Evolutionary conservation across 176 grass and related monocot genomes (phyloP).

Genomic region (Pharus latifolius): DNA sequence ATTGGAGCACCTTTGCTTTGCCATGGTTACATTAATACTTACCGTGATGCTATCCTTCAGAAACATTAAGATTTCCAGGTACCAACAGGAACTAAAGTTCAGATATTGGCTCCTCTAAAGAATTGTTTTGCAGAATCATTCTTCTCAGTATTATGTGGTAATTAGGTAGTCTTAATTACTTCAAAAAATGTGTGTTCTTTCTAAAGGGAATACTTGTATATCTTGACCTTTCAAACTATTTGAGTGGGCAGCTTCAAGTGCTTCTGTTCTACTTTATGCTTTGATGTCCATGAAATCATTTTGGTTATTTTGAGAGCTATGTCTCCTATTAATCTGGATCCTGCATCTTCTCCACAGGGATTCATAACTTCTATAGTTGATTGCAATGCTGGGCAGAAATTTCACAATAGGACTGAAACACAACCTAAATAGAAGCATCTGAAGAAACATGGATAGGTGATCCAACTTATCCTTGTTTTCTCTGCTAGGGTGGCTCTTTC

Average conservation of each 20-base stretch:
- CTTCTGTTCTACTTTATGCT: neutral
- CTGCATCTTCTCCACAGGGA: conserved; percentile 19
- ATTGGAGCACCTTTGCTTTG: conserved; percentile 89
- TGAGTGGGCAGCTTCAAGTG: no score
- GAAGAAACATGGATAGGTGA: neutral
- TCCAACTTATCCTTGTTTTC: neutral
- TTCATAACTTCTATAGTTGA: neutral
- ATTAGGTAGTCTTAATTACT: neutral
- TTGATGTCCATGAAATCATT: neutral
- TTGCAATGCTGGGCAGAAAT: conserved; percentile 10
- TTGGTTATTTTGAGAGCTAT: neutral
- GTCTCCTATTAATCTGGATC: neutral
- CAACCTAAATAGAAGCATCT: neutral
- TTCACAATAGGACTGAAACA: neutral
- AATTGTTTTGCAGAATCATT: neutral
- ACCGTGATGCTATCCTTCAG: conserved; percentile 84
- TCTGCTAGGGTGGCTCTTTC: neutral
- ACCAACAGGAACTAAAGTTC: conserved; percentile 12
- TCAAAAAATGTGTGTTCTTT: neutral
- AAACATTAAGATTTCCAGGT: conserved; percentile 92
- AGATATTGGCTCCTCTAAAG: neutral
- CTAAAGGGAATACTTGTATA: neutral
- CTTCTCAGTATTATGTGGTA: neutral
- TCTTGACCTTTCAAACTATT: neutral
- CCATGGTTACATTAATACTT: conserved; percentile 71